Percentiles rank a stretch among this genome's conserved stretches.
These are phyloP conservation scores for Apiotrichum domesticum DNA, from an alignment of 1,284 basidiomycete species.

Conservation along the genomic window DNA sequence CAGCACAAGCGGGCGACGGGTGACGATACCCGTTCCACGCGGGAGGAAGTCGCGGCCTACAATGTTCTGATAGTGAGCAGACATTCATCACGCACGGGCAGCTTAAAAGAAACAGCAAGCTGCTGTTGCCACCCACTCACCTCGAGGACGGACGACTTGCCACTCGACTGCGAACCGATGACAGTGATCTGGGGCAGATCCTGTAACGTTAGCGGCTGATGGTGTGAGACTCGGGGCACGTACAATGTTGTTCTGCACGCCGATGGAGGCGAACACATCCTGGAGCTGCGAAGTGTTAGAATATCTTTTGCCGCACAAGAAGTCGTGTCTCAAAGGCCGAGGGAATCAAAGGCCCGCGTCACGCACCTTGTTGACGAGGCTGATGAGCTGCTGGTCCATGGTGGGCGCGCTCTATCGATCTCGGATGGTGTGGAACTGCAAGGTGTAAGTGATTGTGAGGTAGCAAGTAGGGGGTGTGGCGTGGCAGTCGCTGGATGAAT, in stretches of 20 bases:
- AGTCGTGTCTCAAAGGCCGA: too few species aligned
- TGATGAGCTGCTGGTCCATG: conserved; percentile 49
- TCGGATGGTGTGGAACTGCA: not conserved
- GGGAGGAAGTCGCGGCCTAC: conserved; percentile 95
- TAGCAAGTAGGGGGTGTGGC: too few species aligned
- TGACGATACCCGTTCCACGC: conserved; percentile 88
- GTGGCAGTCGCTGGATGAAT: too few species aligned
- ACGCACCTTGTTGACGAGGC: conserved; percentile 48
- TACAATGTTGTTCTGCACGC: conserved; percentile 48
- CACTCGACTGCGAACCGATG: conserved; percentile 53
- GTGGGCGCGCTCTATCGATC: conserved; percentile 7
- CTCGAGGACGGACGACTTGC: conserved; percentile 53
- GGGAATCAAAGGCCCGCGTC: not conserved
- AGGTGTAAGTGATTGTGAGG: too few species aligned
- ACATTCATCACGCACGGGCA: not conserved
- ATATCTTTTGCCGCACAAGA: not conserved
- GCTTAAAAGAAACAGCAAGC: not conserved
- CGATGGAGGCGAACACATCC: conserved; percentile 53
- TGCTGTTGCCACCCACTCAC: conserved; percentile 26
- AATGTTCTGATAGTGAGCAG: conserved; percentile 63
- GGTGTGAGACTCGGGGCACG: conserved; percentile 14
- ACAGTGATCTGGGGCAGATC: conserved; percentile 56
- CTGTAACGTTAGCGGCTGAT: conserved; percentile 19
- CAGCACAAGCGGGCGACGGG: conserved; percentile 84
- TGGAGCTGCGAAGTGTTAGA: conserved; percentile 43